phyloP scores from a whole-genome alignment of 1,284 basidiomycete species.

The Ustanciosporium gigantosporum region DNA sequence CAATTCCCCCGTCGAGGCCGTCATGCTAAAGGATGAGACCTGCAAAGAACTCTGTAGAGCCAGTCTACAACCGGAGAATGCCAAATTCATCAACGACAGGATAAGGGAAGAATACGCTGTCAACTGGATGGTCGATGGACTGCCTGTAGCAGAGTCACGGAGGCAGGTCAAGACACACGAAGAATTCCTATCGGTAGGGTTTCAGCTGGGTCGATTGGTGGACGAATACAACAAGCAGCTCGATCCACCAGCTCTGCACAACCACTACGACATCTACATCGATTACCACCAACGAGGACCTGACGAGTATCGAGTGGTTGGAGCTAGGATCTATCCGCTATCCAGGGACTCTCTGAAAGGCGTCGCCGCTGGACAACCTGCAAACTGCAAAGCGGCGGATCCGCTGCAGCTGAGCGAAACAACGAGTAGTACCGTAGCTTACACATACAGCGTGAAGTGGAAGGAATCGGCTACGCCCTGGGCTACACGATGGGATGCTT shows the following conservation, averaged over 20 bases:
- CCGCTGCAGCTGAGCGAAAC: constrained; percentile 64
- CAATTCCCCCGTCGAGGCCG: constrained; percentile 81
- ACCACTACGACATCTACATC: constrained; percentile 58
- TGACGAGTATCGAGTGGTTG: constrained; percentile 57
- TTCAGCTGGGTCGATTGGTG: constrained; percentile 58
- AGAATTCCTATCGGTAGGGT: constrained; percentile 67
- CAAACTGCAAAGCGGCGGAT: constrained; percentile 38
- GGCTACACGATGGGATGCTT: constrained; percentile 95
- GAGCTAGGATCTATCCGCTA: constrained; percentile 53
- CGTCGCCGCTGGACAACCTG: constrained; percentile 5
- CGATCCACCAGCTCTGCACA: constrained; percentile 55
- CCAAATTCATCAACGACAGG: constrained; percentile 85
- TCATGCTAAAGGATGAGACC: constrained; percentile 73
- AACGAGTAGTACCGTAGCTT: constrained; percentile 72
- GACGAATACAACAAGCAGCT: constrained; percentile 61
- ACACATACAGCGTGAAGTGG: constrained; percentile 89
- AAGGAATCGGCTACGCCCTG: constrained; percentile 73
- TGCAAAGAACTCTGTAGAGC: constrained; percentile 77
- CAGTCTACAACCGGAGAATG: constrained; percentile 72
- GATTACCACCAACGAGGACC: constrained; percentile 55
- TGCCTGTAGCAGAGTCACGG: constrained; percentile 73
- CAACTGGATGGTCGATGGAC: constrained; percentile 92
- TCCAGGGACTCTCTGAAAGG: constrained; percentile 42
- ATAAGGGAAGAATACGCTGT: constrained; percentile 90
- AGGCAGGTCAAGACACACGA: constrained; percentile 57